Evolutionary conservation across 495 filamentous ascomycete genomes (phyloP), one percentile per base, ranked within the genome.

Genomic region (Elasticomyces elasticus): DNA sequence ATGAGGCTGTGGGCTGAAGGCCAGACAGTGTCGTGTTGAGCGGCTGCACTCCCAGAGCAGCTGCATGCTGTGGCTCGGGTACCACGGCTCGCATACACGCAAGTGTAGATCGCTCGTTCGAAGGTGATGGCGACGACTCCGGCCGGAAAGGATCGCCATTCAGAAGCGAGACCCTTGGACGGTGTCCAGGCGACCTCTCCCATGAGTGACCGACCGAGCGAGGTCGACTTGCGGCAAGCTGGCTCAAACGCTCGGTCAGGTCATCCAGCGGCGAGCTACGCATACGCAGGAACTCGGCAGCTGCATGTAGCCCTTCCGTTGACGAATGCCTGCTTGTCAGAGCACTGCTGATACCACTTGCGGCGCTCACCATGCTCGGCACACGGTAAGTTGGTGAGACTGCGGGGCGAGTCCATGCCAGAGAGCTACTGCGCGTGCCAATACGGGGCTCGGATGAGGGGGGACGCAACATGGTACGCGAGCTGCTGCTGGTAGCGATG

Each of bases 181-280:
- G 27, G 2, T 25, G 17, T 10, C 49, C 31, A 9, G 48, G 48
- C n/a, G 49, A 12, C 24, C 49, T 30, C 28, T 56, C 58, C 53
- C 53, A 61, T 1, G 54, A 61, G 6, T 42, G 47, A 25, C 48
- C 53, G 2, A 61, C 52, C 5, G 58, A 61, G 3, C 52, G 19
- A 17, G 57, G 52, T 28, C 57, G 51, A 31, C 48, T 54, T 1
- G 43, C 31, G 1, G 47, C 23, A 9, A 61, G 28, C 10, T 53
- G 30, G 35, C 58, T 61, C n/a, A 61, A 42, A 1, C 58, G 37
- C 53, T 61, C 58, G 0, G 58, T 54, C 43, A 61, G 38, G 13
- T 61, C 58, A 30, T 61, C 58, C 0, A 61, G 54, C 1, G 58
- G 58, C 17, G 58, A 61, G 49, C 46, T 56, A 25, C 58, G 58